These are phyloP conservation scores for Rhizophora apiculata DNA, from an alignment of 345 rosid genomes.

Conservation along the genomic window DNA sequence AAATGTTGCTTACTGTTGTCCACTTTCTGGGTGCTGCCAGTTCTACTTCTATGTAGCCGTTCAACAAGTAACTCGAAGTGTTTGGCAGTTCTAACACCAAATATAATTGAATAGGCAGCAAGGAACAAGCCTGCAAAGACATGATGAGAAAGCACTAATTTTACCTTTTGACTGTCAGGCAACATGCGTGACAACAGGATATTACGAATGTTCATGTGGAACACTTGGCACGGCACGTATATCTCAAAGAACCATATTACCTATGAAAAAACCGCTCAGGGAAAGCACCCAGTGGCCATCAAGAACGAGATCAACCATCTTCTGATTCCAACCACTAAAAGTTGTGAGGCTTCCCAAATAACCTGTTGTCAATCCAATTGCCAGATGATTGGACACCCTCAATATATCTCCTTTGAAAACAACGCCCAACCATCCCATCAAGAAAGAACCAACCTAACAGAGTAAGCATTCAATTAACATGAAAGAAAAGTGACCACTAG, in stretches of 20 bases:
- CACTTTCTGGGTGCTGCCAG: slow-evolving; percentile 33
- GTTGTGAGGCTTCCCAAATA: slow-evolving; percentile 91
- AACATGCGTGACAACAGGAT: too few relatives aligned
- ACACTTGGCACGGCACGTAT: not conserved
- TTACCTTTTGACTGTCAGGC: not conserved
- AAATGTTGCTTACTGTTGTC: slow-evolving; percentile 44
- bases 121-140: slow-evolving; percentile 69
- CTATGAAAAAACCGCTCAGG: slow-evolving; percentile 61
- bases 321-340: slow-evolving; percentile 96
- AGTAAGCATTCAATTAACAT: not conserved
- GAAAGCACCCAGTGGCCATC: slow-evolving; percentile 73
- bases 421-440: slow-evolving; percentile 97
- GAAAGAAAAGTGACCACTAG: not conserved
- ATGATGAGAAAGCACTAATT: not conserved
- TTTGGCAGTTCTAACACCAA: slow-evolving; percentile 80
- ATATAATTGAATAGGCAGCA: slow-evolving; percentile 60
- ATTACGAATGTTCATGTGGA: not conserved
- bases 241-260: slow-evolving; percentile 30
- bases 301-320: slow-evolving; percentile 81
- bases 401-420: slow-evolving; percentile 74
- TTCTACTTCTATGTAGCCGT: slow-evolving; percentile 18
- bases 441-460: slow-evolving; percentile 76
- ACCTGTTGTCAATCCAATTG: slow-evolving; percentile 80
- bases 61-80: slow-evolving; percentile 57
- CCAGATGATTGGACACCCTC: slow-evolving; percentile 58